Conservation (phyloP, 331 rosid genomes). For the Quercus phellos region DNA sequence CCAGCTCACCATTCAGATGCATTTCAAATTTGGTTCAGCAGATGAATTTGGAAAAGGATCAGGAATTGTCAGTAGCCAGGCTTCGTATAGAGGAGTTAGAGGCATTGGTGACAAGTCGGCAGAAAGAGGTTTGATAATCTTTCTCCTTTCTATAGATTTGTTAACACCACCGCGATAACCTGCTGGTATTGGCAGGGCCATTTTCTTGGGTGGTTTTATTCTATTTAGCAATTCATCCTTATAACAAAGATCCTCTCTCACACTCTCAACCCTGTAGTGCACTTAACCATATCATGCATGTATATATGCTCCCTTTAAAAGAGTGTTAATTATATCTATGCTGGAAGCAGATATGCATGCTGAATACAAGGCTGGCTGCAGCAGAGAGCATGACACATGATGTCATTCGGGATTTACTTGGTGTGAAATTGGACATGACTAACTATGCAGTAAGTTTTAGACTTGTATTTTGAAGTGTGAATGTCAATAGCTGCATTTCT, state of each 20-base stretch:
- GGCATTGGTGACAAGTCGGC: slow-evolving; percentile 61
- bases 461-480: slow-evolving; percentile 3
- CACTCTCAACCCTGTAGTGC: not conserved
- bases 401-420: slow-evolving; percentile 93
- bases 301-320: not conserved
- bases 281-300: not conserved
- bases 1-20: slow-evolving; percentile 95
- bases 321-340: slow-evolving; percentile 7
- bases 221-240: not conserved
- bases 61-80: slow-evolving; percentile 65
- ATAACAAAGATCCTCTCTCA: not conserved
- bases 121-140: slow-evolving; percentile 58
- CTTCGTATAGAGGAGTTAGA: slow-evolving; percentile 72
- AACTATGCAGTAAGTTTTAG: slow-evolving; percentile 76
- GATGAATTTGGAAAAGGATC: slow-evolving; percentile 85
- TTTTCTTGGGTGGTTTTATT: not conserved
- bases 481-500: slow-evolving; percentile 22
- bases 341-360: slow-evolving; percentile 59
- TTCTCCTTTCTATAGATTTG: slow-evolving; percentile 6
- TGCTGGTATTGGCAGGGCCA: not conserved
- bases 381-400: slow-evolving; percentile 98
- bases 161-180: not conserved
- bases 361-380: slow-evolving; percentile 85
- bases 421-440: slow-evolving; percentile 89
- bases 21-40: slow-evolving; percentile 84